A percentile compares a stretch with the other conserved stretches of the same genome.
Evolutionary conservation across 1,139 yeast species (phyloP).

Genomic region (Pichia sp.): DNA sequence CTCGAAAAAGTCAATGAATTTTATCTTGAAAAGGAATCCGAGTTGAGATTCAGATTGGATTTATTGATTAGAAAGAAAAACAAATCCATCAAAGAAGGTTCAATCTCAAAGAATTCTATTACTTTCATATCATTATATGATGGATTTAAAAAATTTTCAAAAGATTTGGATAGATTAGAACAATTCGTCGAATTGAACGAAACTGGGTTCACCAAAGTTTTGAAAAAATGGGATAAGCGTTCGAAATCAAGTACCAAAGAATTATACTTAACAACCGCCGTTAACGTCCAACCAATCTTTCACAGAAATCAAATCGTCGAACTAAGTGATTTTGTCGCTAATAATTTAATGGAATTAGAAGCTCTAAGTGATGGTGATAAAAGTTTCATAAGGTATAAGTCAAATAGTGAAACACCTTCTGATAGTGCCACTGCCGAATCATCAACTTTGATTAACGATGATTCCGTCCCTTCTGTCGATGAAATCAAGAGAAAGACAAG

Average conservation of each 20-base stretch:
- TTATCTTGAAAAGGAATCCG: conserved; percentile 88
- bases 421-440: neutral
- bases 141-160: conserved; percentile 84
- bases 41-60: conserved; percentile 74
- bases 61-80: conserved; percentile 70
- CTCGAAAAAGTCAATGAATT: conserved; percentile 90
- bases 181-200: conserved; percentile 94
- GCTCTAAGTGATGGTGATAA: conserved; percentile 76
- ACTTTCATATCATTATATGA: conserved; percentile 72
- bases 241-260: conserved; percentile 95
- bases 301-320: conserved; percentile 86
- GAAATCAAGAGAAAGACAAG: too few species aligned
- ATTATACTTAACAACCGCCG: conserved; percentile 86
- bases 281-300: conserved; percentile 94
- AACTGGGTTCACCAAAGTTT: conserved; percentile 91
- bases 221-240: conserved; percentile 97
- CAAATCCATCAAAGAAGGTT: conserved; percentile 46
- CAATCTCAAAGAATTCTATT: conserved; percentile 43
- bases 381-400: conserved; percentile 25
- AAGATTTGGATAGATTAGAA: conserved; percentile 83
- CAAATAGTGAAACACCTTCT: conserved; percentile 2
- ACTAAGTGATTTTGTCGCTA: conserved; percentile 79
- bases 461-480: too few species aligned
- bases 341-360: conserved; percentile 78
- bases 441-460: too few species aligned